Base-by-base conservation (phyloP, 805 yeast species). In the Saturnispora saitoi region DNA sequence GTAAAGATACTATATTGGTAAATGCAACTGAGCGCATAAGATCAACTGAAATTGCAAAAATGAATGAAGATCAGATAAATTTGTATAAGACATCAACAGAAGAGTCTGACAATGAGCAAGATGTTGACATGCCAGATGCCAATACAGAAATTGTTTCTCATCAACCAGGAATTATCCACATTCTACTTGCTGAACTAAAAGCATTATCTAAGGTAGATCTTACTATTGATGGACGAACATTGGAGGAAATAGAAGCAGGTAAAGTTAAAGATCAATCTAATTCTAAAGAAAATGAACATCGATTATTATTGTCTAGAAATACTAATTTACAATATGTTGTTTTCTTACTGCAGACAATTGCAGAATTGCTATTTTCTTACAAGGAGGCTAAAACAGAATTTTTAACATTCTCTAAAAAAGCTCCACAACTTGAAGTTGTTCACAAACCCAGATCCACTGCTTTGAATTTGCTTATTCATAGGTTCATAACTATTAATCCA, bases 311-410 rank as follows among this genome's bases (percentile, higher is more conserved):
- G 11, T 63, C 73, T 42, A 71, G 68, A 48, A 85, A 84, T 58
- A 67, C 71, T 7, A 71, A 76, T 29, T 86, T 82, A 63, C 73
- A 81, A 0, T 82, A 85, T 56, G 78, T 80, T 50, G 74, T 82
- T 40, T 89, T 82, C 61, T 64, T 90, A 42, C 65, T 90, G 36
- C 86, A 81, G 54, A 66, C 78, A 0, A 63, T 89, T 36, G 73
- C 81, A 0, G 97, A 90, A 55, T 65, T 88, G 7, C 63, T 90
- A 7, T 77, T 81, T 2, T 85, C 96, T 2, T 90, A 89, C 61
- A 83, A 81, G 52, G 82, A 81, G 52, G 78, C 89, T 45, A 90
- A 90, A 61, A 72, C 85, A 44, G 96, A 89, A 57, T 84, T 90
- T 57, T 67, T 89, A 49, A 81, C 91, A 0, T 90, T 78, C 56